Conservation (phyloP, 164 flowering plant species). For the Stephania japonica region DNA sequence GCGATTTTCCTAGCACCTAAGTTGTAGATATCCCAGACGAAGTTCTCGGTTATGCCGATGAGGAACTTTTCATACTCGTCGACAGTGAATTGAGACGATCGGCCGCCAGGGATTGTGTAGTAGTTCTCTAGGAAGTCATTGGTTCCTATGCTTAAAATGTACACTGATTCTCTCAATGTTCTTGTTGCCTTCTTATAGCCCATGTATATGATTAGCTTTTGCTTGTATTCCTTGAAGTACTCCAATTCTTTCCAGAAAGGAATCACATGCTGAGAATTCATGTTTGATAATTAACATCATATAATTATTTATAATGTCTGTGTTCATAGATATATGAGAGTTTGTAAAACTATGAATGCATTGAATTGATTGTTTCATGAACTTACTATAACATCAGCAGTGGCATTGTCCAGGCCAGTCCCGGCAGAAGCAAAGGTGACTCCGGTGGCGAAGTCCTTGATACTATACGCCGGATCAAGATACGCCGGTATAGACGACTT, state of each 20-base stretch:
- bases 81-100: constrained; percentile 7
- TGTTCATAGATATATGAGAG: too few relatives aligned
- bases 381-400: constrained; percentile 52
- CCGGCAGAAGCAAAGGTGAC: constrained; percentile 66
- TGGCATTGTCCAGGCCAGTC: constrained; percentile 57
- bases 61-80: constrained; percentile 7
- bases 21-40: constrained; percentile 4
- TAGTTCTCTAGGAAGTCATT: constrained; percentile 15
- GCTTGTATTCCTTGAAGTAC: constrained; percentile 14
- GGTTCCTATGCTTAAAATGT: constrained; percentile 11
- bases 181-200: not conserved
- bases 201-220: not conserved
- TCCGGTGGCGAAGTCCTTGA: constrained; percentile 47
- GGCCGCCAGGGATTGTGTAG: not conserved
- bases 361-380: not conserved
- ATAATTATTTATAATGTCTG: too few relatives aligned
- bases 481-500: constrained; percentile 47
- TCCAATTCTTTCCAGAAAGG: constrained; percentile 16
- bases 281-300: not conserved
- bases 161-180: constrained; percentile 1
- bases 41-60: not conserved
- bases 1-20: constrained; percentile 14
- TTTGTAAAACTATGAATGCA: not conserved
- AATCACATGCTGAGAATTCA: constrained; percentile 8
- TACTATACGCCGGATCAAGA: constrained; percentile 42